Conservation (phyloP, 177 flowering plant genomes). For the Vitis hybrid region DNA sequence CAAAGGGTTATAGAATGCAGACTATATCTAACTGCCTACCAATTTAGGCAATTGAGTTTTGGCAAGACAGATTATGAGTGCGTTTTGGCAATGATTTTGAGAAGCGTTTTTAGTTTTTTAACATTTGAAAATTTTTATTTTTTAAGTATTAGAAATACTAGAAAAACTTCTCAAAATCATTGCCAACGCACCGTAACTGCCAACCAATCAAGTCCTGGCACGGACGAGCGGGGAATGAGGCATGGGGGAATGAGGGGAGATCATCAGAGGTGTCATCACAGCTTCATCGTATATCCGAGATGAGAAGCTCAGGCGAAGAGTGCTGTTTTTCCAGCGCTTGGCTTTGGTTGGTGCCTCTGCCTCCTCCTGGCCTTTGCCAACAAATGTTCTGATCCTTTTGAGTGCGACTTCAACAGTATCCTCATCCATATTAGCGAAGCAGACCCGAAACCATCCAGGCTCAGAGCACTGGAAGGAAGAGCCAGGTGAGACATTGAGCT, state of each 20-base stretch:
- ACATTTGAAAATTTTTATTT: no score
- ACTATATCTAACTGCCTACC: no score
- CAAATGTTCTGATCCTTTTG: constrained; percentile 23
- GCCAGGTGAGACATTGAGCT: constrained; percentile 53
- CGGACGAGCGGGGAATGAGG: constrained; percentile 35
- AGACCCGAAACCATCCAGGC: constrained; percentile 51
- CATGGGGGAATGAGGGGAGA: constrained; percentile 41
- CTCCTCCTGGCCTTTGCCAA: neutral
- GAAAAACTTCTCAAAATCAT: no score
- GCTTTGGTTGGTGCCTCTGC: neutral
- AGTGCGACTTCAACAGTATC: constrained; percentile 29
- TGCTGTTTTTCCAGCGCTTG: constrained; percentile 8
- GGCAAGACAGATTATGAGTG: no score
- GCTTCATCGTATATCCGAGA: constrained; percentile 19
- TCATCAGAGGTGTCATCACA: no score
- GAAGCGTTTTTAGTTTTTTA: no score
- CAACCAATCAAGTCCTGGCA: constrained; percentile 23
- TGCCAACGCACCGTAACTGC: no score
- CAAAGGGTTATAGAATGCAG: no score
- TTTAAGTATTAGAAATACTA: no score
- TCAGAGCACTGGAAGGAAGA: constrained; percentile 43
- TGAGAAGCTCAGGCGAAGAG: constrained; percentile 25
- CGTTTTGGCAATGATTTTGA: no score
- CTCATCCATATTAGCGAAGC: constrained; percentile 45
- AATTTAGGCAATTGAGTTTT: no score